phyloP scores from a whole-genome alignment of 768 basidiomycete genomes.

The Kwoniella pini region DNA sequence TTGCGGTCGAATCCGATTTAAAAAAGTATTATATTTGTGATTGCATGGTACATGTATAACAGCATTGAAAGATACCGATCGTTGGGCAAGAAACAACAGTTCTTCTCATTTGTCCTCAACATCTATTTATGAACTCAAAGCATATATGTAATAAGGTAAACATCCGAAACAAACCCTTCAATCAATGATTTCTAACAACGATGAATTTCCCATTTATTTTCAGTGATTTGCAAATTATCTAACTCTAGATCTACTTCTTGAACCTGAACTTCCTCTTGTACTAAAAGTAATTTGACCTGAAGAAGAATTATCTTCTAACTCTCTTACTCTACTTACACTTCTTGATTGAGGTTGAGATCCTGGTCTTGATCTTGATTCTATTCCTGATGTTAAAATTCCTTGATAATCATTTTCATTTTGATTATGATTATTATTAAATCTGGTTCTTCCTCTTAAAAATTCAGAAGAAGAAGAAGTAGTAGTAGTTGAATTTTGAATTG shows the following conservation, averaged over 20 bases:
- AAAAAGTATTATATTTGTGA: too few relatives aligned
- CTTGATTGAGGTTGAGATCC: neutral
- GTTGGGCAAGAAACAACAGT: too few relatives aligned
- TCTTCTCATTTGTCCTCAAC: too few relatives aligned
- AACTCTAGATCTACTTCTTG: neutral
- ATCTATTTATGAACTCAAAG: too few relatives aligned
- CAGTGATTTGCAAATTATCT: neutral
- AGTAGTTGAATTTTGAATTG: too few relatives aligned
- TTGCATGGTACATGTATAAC: too few relatives aligned
- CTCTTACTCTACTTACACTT: neutral
- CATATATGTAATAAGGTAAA: too few relatives aligned
- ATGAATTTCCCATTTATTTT: too few relatives aligned
- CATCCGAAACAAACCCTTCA: too few relatives aligned
- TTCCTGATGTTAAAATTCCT: neutral
- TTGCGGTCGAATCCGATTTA: too few relatives aligned
- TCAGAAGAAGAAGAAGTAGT: neutral
- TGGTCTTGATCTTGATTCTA: neutral
- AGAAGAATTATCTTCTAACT: neutral
- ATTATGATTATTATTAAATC: neutral
- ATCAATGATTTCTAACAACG: too few relatives aligned
- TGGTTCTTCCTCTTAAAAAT: neutral
- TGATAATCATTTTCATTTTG: neutral
- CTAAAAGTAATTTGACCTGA: neutral
- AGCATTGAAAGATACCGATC: too few relatives aligned
- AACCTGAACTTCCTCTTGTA: slow-evolving; percentile 1